These are phyloP conservation scores for Chalara sp. DNA, from an alignment of 2,329 filamentous ascomycete genomes.

Conservation along the genomic window DNA sequence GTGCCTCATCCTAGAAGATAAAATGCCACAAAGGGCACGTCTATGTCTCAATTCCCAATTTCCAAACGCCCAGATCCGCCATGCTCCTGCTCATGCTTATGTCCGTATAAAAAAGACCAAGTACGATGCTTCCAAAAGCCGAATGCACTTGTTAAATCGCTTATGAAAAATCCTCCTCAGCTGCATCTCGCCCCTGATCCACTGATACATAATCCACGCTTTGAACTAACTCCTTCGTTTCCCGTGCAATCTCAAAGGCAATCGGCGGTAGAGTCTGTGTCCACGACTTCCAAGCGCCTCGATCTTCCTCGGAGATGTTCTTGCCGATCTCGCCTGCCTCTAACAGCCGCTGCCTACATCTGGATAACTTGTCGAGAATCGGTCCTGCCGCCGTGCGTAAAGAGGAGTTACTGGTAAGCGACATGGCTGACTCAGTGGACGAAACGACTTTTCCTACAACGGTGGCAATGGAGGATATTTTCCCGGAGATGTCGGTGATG, in stretches of 20 bases:
- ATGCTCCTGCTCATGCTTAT: too few relatives aligned
- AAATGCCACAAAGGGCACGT: too few relatives aligned
- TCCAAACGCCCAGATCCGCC: too few relatives aligned
- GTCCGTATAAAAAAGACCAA: too few relatives aligned
- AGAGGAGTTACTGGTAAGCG: constrained; percentile 43
- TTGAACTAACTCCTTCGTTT: constrained; percentile 67
- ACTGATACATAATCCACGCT: constrained; percentile 34
- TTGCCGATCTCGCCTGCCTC: constrained; percentile 56
- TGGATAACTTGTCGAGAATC: constrained; percentile 49
- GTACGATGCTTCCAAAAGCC: too few relatives aligned
- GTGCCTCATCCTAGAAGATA: too few relatives aligned
- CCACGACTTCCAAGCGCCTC: constrained; percentile 53
- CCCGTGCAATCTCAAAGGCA: constrained; percentile 79
- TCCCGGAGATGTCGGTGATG: constrained; percentile 58
- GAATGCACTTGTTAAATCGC: too few relatives aligned
- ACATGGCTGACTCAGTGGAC: constrained; percentile 53
- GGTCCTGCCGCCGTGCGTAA: constrained; percentile 42
- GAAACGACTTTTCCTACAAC: constrained; percentile 65
- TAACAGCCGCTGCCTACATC: constrained; percentile 59
- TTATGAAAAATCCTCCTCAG: constrained; percentile 26
- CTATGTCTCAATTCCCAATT: too few relatives aligned
- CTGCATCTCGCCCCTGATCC: constrained; percentile 12
- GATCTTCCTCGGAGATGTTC: constrained; percentile 47
- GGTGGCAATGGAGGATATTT: constrained; percentile 63
- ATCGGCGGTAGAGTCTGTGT: constrained; percentile 70